A percentile compares a stretch with the other conserved stretches of the same genome.
phyloP scores from a whole-genome alignment of 2,329 filamentous ascomycete genomes.

The Fusarium transvaalense region DNA sequence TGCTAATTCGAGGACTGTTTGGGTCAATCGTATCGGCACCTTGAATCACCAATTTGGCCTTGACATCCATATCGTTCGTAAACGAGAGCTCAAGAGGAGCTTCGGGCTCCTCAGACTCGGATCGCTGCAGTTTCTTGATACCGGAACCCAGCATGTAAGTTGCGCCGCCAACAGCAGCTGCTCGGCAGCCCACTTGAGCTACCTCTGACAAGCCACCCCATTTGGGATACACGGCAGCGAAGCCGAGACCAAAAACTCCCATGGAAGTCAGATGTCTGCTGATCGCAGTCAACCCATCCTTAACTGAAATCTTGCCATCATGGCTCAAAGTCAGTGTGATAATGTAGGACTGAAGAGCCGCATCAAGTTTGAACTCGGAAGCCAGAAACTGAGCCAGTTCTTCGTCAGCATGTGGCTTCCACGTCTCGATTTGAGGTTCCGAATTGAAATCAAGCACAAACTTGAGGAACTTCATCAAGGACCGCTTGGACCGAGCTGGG shows the following conservation, averaged over 20 bases:
- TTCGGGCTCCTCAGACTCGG: slow-evolving; percentile 42
- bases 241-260: slow-evolving; percentile 88
- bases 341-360: slow-evolving; percentile 72
- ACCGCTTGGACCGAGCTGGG: slow-evolving; percentile 83
- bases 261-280: slow-evolving; percentile 86
- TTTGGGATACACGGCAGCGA: slow-evolving; percentile 90
- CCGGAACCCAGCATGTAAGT: slow-evolving; percentile 87
- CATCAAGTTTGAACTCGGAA: slow-evolving; percentile 74
- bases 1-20: slow-evolving; percentile 60
- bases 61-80: slow-evolving; percentile 69
- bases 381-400: slow-evolving; percentile 71
- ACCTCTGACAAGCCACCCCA: slow-evolving; percentile 93
- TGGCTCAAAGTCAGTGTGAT: slow-evolving; percentile 79
- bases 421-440: slow-evolving; percentile 66
- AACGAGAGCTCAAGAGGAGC: slow-evolving; percentile 62
- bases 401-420: slow-evolving; percentile 67
- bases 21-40: slow-evolving; percentile 52
- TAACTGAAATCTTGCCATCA: slow-evolving; percentile 71
- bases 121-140: slow-evolving; percentile 57
- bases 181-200: slow-evolving; percentile 90
- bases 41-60: slow-evolving; percentile 66
- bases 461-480: slow-evolving; percentile 93
- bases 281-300: slow-evolving; percentile 78
- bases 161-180: slow-evolving; percentile 89
- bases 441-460: slow-evolving; percentile 81